Percentiles rank a stretch among this genome's conserved stretches.
Evolutionary conservation across 441 rosid genomes (phyloP).

Genomic region (Arabidopsis hybrid): DNA sequence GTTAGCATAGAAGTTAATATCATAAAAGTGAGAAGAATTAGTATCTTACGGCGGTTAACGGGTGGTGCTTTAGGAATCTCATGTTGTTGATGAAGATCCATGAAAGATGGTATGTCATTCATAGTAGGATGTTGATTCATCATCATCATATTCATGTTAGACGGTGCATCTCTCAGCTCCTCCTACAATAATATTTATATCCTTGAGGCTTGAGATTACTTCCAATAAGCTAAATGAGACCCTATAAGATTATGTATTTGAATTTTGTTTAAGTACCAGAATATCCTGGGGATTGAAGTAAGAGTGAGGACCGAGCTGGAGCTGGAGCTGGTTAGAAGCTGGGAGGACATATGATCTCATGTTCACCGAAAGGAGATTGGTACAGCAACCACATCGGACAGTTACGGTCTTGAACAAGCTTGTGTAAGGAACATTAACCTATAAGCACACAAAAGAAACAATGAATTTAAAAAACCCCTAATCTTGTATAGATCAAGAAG

Average conservation of each 20-base stretch:
- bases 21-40: not conserved
- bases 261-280: conserved; percentile 51
- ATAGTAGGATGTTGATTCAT: conserved; percentile 65
- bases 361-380: conserved; percentile 79
- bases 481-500: not conserved
- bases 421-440: conserved; percentile 96
- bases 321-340: conserved; percentile 76
- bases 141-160: conserved; percentile 66
- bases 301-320: conserved; percentile 64
- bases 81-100: conserved; percentile 65
- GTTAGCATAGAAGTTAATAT: not conserved
- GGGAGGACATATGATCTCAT: conserved; percentile 70
- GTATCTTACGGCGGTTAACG: conserved; percentile 75
- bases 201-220: conserved; percentile 11
- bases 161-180: conserved; percentile 65
- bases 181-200: conserved; percentile 53
- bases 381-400: conserved; percentile 96
- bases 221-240: not conserved
- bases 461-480: not conserved
- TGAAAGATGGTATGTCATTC: conserved; percentile 46
- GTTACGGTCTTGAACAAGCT: conserved; percentile 94
- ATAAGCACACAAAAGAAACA: not conserved
- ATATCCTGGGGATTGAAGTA: conserved; percentile 74
- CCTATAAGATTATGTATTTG: not conserved
- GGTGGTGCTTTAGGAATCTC: conserved; percentile 72